phyloP scores from a whole-genome alignment of 371 early-diverging fungal species.

The Capniomyces stellatus region DNA sequence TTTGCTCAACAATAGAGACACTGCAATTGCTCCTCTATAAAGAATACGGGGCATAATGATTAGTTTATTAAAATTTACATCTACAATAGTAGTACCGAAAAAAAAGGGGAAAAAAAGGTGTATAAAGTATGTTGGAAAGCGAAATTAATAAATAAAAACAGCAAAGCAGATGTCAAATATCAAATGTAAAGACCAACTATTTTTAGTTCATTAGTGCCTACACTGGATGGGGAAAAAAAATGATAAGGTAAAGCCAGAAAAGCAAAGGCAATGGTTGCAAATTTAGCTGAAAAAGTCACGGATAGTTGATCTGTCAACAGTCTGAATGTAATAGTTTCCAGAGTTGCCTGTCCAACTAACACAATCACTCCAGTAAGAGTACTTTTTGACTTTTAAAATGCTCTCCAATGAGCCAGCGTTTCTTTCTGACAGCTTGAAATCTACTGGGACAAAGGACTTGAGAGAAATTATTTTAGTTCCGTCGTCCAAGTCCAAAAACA shows the following conservation, averaged over 20 bases:
- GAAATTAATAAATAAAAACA: no score
- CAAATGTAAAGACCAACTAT: no score
- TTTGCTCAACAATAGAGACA: no score
- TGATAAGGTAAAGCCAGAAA: background rate
- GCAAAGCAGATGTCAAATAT: no score
- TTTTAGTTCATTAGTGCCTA: no score
- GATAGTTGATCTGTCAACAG: constrained; percentile 52
- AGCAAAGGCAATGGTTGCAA: background rate
- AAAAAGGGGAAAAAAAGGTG: no score
- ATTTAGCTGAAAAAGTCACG: constrained; percentile 30
- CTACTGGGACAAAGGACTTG: constrained; percentile 59
- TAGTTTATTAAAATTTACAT: no score
- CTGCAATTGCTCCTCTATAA: no score
- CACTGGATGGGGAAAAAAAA: no score
- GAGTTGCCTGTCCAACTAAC: constrained; percentile 87
- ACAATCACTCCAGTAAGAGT: constrained; percentile 59
- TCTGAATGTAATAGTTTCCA: constrained; percentile 70
- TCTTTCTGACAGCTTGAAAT: constrained; percentile 55
- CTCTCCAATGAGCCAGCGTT: constrained; percentile 65
- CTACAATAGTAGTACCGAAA: no score
- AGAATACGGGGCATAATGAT: no score
- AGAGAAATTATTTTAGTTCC: constrained; percentile 69
- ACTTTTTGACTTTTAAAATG: constrained; percentile 55
- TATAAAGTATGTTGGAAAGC: no score
- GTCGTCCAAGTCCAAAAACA: constrained; percentile 80